These are phyloP conservation scores for Atkinsonella texensis DNA, from an alignment of 2,329 filamentous ascomycete genomes.

Conservation along the genomic window DNA sequence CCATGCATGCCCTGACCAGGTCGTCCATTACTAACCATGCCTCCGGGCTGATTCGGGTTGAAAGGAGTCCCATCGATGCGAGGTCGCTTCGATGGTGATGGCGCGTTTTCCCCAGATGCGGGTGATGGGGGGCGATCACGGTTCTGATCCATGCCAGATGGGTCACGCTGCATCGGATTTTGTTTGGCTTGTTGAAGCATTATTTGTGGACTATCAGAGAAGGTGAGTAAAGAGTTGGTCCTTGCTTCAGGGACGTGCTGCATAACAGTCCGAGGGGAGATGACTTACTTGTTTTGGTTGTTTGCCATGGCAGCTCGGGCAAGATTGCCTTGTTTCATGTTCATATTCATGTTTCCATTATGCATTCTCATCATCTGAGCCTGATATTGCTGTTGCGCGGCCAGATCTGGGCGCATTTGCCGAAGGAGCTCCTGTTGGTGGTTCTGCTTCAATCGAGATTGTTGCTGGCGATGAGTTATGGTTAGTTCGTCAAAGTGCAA, in stretches of 20 bases:
- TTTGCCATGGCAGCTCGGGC: conserved; percentile 70
- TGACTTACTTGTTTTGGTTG: conserved; percentile 56
- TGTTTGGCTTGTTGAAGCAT: conserved; percentile 61
- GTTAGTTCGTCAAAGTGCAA: conserved; percentile 1
- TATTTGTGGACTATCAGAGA: conserved; percentile 50
- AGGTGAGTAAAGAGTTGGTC: not conserved
- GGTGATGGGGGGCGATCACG: conserved; percentile 73
- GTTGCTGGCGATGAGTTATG: conserved; percentile 32
- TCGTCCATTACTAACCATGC: conserved; percentile 63
- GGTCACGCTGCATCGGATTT: conserved; percentile 77
- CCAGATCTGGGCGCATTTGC: conserved; percentile 52
- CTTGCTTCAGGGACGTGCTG: not conserved
- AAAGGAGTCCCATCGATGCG: conserved; percentile 62
- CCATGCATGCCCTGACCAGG: conserved; percentile 59
- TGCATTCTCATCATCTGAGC: conserved; percentile 58
- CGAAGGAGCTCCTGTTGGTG: conserved; percentile 68
- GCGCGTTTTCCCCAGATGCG: conserved; percentile 71
- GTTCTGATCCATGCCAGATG: conserved; percentile 76
- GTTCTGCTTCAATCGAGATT: conserved; percentile 62
- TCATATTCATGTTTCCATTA: conserved; percentile 47
- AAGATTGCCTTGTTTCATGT: conserved; percentile 48
- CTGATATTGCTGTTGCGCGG: conserved; percentile 43
- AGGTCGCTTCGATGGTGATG: conserved; percentile 82
- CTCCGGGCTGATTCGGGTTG: conserved; percentile 53
- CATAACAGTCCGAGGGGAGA: too few species aligned